These are phyloP conservation scores for Candida hungchunana DNA, from an alignment of 805 yeast genomes.

Conservation along the genomic window DNA sequence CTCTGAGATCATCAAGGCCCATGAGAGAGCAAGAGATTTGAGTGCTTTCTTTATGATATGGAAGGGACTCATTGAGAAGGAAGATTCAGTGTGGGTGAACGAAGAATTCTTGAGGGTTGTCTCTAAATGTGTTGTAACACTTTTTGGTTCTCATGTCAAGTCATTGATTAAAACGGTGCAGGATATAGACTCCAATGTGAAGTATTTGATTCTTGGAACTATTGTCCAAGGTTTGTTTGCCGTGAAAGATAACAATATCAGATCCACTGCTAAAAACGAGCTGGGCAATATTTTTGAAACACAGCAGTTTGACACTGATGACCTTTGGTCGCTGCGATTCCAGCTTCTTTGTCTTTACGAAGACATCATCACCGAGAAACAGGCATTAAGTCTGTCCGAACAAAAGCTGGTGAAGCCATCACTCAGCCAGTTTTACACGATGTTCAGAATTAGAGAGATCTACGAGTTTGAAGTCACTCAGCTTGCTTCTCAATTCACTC, in stretches of 20 bases:
- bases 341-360: constrained; percentile 46
- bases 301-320: constrained; percentile 12
- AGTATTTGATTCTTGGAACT: constrained; percentile 27
- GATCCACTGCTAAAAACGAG: constrained; percentile 20
- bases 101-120: constrained; percentile 33
- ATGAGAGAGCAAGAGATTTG: constrained; percentile 55
- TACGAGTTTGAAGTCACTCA: constrained; percentile 26
- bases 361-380: constrained; percentile 28
- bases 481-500: constrained; percentile 25
- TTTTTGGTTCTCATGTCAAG: constrained; percentile 46
- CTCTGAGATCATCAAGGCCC: constrained; percentile 39
- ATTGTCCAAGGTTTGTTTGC: constrained; percentile 39
- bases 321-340: constrained; percentile 44
- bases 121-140: constrained; percentile 35
- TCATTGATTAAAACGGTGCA: constrained; percentile 24
- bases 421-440: constrained; percentile 28
- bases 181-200: constrained; percentile 10
- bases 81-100: constrained; percentile 15
- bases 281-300: constrained; percentile 27
- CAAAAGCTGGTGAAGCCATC: constrained; percentile 5
- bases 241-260: constrained; percentile 28
- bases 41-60: constrained; percentile 45
- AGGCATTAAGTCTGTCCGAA: constrained; percentile 10
- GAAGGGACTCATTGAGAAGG: constrained; percentile 24
- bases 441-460: constrained; percentile 50